Percentiles rank a stretch among this genome's conserved stretches.
Evolutionary conservation across 768 basidiomycete genomes (phyloP).

Genomic region (Gloeostereum incarnatum): DNA sequence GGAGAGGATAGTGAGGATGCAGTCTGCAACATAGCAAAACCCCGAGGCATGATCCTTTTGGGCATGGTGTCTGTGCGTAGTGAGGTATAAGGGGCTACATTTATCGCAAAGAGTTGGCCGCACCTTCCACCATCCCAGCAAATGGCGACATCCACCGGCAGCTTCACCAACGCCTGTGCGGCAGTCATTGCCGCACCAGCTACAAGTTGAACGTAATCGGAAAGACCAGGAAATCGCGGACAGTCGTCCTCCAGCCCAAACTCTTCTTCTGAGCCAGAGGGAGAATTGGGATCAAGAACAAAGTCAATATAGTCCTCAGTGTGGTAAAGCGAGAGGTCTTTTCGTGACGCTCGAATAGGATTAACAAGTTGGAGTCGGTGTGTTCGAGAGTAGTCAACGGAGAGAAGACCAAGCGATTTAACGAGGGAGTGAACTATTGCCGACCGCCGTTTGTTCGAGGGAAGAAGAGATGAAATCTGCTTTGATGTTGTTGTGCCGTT

Average conservation of each 20-base stretch:
- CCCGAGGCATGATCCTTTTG: constrained; percentile 72
- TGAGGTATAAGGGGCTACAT: background rate
- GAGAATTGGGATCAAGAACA: constrained; percentile 27
- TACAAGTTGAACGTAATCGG: constrained; percentile 59
- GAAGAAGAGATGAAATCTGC: constrained; percentile 48
- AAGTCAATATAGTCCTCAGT: constrained; percentile 61
- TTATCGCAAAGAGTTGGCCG: constrained; percentile 4
- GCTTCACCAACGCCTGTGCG: constrained; percentile 44
- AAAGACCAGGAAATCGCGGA: constrained; percentile 62
- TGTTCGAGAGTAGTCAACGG: constrained; percentile 16
- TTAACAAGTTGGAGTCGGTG: constrained; percentile 41
- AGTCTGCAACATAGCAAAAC: constrained; percentile 93
- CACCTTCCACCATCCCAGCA: constrained; percentile 91
- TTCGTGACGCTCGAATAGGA: constrained; percentile 42
- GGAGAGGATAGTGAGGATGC: constrained; percentile 69
- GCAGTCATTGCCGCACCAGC: constrained; percentile 78
- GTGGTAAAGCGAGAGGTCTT: constrained; percentile 62
- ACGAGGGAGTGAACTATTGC: constrained; percentile 57
- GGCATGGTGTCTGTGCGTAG: constrained; percentile 62
- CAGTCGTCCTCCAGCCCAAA: constrained; percentile 71
- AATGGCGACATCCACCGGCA: constrained; percentile 52
- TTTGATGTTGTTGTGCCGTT: too few species aligned
- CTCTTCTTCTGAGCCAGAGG: constrained; percentile 14
- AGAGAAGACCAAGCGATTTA: constrained; percentile 40
- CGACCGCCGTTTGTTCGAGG: constrained; percentile 62